phyloP scores from a whole-genome alignment of 164 flowering plant species.

The Macadamia tetraphylla region DNA sequence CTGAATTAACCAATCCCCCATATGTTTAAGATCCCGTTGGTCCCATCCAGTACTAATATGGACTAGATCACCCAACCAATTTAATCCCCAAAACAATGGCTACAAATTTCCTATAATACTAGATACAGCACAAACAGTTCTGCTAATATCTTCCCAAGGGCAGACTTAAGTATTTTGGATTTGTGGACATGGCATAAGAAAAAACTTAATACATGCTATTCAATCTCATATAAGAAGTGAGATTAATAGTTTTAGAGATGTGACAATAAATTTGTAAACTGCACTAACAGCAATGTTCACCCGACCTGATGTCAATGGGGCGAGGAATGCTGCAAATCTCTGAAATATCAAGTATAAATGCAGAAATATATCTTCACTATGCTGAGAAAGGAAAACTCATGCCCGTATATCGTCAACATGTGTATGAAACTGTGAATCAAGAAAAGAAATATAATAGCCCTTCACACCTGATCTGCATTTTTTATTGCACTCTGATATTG shows the following conservation, averaged over 20 bases:
- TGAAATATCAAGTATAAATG: slow-evolving; percentile 25
- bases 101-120: background rate
- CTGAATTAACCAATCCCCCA: too few relatives aligned
- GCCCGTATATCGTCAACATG: background rate
- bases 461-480: slow-evolving; percentile 79
- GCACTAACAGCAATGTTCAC: slow-evolving; percentile 71
- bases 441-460: background rate
- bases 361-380: background rate
- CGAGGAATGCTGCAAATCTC: slow-evolving; percentile 96
- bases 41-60: too few relatives aligned
- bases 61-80: too few relatives aligned
- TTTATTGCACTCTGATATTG: slow-evolving; percentile 77
- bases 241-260: slow-evolving; percentile 26
- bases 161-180: slow-evolving; percentile 49
- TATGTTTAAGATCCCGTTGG: too few relatives aligned
- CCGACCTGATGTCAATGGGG: slow-evolving; percentile 94
- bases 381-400: background rate
- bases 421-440: too few relatives aligned
- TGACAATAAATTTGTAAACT: slow-evolving; percentile 25
- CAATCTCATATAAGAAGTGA: slow-evolving; percentile 84
- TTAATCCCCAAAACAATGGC: too few relatives aligned
- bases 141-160: too few relatives aligned
- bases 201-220: slow-evolving; percentile 73
- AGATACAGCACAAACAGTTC: background rate
- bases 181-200: slow-evolving; percentile 64